Evolutionary conservation across 139 green algal genomes (phyloP), one percentile per base, ranked within the genome.

Genomic region (Edaphochlamys debaryana): DNA sequence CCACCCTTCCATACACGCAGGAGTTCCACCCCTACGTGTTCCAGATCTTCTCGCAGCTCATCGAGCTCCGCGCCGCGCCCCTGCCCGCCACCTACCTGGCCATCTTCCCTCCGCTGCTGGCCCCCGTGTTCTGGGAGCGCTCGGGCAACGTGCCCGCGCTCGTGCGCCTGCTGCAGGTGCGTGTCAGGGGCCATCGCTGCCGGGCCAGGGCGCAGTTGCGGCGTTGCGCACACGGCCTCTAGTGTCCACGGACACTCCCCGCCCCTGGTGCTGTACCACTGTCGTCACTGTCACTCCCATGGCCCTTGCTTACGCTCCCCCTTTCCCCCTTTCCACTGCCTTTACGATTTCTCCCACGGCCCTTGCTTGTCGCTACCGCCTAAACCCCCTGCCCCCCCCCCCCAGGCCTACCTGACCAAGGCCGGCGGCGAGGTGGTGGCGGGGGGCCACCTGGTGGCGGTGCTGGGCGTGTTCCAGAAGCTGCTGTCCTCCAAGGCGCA

Each of bases 381-480:
- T 11, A 66, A 6, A 3, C 58, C n/a, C n/a, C n/a, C n/a, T n/a
- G n/a, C n/a, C n/a, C n/a, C n/a, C n/a, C n/a, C n/a, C 42, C 17
- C 76, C 25, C 87, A 93, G 85, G 95, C 97, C n/a, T 99, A 98
- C 86, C 82, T 99, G 73, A 30, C 68, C 38, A 96, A 96, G 69
- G 92, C 95, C 0, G 78, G 80, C 8, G 50, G 77, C 9, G 88
- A 96, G 50, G 89, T 98, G 29, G 90, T 94, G 30, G 41, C 78
- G 0, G 85, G 88, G 0, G 90, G 91, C 6, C 92, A 96, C 89
- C 84, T 99, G 54, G 75, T 93, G 73, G 84, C 87, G 29, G 85
- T 99, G 54, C 90, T 99, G 86, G 97, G 97, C 32, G 93, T 99
- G 34, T 95, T 95, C 84, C 77, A 99, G 90, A 98, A 98, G 93